Base-by-base conservation (phyloP, 163 green algal species). In the Scenedesmus sp. region DNA sequence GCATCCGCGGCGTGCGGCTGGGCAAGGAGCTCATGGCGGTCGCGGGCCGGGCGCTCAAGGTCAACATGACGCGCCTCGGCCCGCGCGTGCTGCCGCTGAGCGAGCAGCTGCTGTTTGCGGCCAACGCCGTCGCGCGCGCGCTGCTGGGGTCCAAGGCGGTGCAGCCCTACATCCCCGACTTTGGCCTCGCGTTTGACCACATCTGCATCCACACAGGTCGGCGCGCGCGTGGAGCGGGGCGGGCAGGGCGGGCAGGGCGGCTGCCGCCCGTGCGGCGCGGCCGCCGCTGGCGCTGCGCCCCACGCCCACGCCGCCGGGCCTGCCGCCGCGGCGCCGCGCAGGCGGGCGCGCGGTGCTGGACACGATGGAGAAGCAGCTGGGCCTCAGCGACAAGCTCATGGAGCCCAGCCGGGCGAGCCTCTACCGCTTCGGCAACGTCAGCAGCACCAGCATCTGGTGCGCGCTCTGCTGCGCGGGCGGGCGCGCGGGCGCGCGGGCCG, bases 381-480 rank as follows among this genome's bases (percentile, higher is more conserved):
- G 88, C 48, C 83, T 98, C 48, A 78, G 75, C 2, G 50, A 70
- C 1, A 60, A 81, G 0, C 56, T 89, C 7, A 85, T 95, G 65
- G 82, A 86, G 73, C 92, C 94, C 29, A 93, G 84, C 22, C 86
- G 90, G 22, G 89, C 94, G 57, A 92, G 93, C 17, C 89, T 98
- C 34, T 91, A 89, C 73, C 87, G 92, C 51, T 99, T 95, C 65
- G 96, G 96, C 45, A 99, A 99, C 86, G 91, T 92, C 39, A 97
- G 91, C 15, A 96, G 89, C 67, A 92, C 93, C 7, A 98, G 93
- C 67, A 95, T 99, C 82, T 99, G 95, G 95, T 95, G 60, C 62
- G 72, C 26, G 13, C 13, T 17, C 34, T 10, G 5, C 51, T 33
- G 53, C 53, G 33, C 1, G 42, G 13, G 63, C n/a, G 50, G 22